Conservation (phyloP, 352 stramenopile genomes). For the Phytophthora pini region DNA sequence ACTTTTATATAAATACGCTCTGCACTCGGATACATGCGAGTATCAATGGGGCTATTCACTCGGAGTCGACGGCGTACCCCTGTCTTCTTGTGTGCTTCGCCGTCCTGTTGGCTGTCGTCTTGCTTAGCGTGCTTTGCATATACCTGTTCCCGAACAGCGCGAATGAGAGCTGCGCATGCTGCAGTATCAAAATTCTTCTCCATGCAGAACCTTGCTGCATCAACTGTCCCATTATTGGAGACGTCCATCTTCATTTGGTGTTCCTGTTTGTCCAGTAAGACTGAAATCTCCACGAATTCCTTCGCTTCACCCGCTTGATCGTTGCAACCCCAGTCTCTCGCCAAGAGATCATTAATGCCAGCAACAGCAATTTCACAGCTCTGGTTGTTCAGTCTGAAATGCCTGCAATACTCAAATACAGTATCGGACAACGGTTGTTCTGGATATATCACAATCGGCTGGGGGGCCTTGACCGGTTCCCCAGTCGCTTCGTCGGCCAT, state of each 20-base stretch:
- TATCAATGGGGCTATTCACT: constrained; percentile 35
- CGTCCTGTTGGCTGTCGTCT: constrained; percentile 4
- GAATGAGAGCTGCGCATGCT: constrained; percentile 45
- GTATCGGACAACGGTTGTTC: constrained; percentile 45
- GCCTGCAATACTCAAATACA: constrained; percentile 38
- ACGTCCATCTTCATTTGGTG: constrained; percentile 21
- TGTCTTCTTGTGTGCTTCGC: background rate
- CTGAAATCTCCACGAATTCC: constrained; percentile 20
- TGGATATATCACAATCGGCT: constrained; percentile 40
- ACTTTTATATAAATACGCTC: constrained; percentile 58
- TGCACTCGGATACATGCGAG: constrained; percentile 40
- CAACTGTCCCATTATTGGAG: constrained; percentile 41
- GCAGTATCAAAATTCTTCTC: constrained; percentile 23
- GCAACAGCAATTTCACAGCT: constrained; percentile 17
- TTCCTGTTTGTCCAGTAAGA: constrained; percentile 30
- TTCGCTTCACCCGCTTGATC: constrained; percentile 17
- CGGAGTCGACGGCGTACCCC: constrained; percentile 13
- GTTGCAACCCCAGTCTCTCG: constrained; percentile 59
- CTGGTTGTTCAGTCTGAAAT: constrained; percentile 21
- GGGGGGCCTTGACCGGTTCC: constrained; percentile 23
- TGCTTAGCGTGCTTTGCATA: background rate
- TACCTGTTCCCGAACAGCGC: constrained; percentile 30
- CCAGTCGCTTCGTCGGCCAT: constrained; percentile 15
- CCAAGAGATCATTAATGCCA: constrained; percentile 39
- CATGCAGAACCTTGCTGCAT: constrained; percentile 49